Evolutionary conservation across 2,329 filamentous ascomycete species (phyloP), one percentile per base, ranked within the genome.

Genomic region (Fonsecaea multimorphosa): DNA sequence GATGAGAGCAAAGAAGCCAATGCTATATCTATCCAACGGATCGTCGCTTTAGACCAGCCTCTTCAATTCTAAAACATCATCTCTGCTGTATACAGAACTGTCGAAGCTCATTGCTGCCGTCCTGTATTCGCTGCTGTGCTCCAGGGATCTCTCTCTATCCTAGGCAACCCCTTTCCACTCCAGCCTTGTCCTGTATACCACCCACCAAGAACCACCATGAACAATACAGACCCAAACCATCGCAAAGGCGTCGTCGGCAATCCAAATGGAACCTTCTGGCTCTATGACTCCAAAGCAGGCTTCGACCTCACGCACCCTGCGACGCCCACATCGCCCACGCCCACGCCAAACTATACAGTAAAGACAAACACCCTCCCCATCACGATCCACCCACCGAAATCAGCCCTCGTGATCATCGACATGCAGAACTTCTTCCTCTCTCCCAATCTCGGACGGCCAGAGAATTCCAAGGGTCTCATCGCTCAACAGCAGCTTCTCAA

Each of bases 351-450:
- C 46, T 53, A 67, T 58, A 72, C 59, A 11, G n/a, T 72, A n/a
- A 56, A 68, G 38, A 77, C 74, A 34, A 73, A 70, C 27, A 76
- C 73, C 2, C 56, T 68, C 16, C 66, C 72, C 11, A 71, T 83
- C 56, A 76, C 74, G 9, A 74, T 85, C 44, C 75, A 76, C 19
- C 78, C 82, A 5, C 65, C 71, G 11, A 76, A 76, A 22, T 78
- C 79, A n/a, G 83, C 81, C 2, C 74, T 85, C 1, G 77, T 85
- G 12, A 78, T 85, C 40, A 78, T 85, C 54, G 83, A 85, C 74
- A 81, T 84, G 79, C 82, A 85, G 75, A 84, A 85, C 71, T 82
- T 79, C 78, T 84, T 85, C 72, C 76, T 86, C 29, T 75, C 79
- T 74, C 74, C 76, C 70, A 54, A 74, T 58, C 58, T 85, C 73